Conservation (phyloP, 306 rosid species). For the Vicia faba region DNA sequence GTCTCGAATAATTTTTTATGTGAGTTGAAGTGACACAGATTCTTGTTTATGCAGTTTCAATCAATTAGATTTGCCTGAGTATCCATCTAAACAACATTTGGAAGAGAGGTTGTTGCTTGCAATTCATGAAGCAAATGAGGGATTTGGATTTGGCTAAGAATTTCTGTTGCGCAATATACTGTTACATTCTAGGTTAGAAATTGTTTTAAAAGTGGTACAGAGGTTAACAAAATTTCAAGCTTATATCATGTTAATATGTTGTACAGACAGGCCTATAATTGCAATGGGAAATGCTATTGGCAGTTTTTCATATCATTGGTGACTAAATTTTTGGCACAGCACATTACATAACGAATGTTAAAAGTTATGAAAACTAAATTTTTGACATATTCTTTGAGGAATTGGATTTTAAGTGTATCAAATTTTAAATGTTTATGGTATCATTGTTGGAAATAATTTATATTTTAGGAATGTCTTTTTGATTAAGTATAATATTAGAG, state of each 20-base stretch:
- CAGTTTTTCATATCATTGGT: conserved; percentile 49
- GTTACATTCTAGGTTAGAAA: conserved; percentile 51
- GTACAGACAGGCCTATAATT: conserved; percentile 90
- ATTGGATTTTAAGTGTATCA: too few relatives aligned
- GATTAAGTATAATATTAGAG: too few relatives aligned
- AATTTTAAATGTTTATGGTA: too few relatives aligned
- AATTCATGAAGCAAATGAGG: conserved; percentile 92
- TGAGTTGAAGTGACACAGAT: conserved; percentile 9
- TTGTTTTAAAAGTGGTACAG: conserved; percentile 46
- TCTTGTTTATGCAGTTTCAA: conserved; percentile 73
- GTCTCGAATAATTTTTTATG: not conserved
- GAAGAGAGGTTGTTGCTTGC: conserved; percentile 93
- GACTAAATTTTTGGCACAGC: too few relatives aligned
- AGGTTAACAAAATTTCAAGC: conserved; percentile 51
- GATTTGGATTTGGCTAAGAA: conserved; percentile 88
- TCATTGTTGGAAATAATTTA: too few relatives aligned
- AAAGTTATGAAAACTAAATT: too few relatives aligned
- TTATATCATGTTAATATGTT: conserved; percentile 63
- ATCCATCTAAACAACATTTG: conserved; percentile 87
- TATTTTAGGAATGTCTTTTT: too few relatives aligned
- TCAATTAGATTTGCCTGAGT: conserved; percentile 94
- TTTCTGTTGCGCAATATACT: conserved; percentile 7
- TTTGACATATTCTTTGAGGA: too few relatives aligned
- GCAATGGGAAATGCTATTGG: conserved; percentile 73
- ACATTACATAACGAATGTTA: too few relatives aligned